A percentile compares a stretch with the other conserved stretches of the same genome.
Conservation (phyloP, 75 land plant species). For the Picea sitchensis region DNA sequence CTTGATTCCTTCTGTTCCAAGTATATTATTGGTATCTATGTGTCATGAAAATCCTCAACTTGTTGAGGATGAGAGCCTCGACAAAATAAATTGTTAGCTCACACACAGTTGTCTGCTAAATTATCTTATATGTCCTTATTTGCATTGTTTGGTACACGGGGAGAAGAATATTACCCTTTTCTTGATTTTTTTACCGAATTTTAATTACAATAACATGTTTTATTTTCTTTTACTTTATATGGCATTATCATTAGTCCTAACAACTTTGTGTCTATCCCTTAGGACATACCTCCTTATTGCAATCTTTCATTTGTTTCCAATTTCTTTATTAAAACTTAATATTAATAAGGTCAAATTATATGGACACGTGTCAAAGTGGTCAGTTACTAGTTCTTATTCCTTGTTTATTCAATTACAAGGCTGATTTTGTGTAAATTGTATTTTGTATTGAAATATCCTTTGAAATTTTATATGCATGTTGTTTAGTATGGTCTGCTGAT, state of each 20-base stretch:
- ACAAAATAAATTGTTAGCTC: no score
- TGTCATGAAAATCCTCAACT: no score
- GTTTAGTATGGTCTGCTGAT: neutral
- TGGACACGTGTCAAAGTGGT: neutral
- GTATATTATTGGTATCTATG: no score
- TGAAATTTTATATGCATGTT: neutral
- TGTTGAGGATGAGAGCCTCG: no score
- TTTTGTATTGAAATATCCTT: neutral
- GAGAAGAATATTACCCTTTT: no score
- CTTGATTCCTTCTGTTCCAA: no score
- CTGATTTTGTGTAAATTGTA: neutral
- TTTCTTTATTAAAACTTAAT: neutral
- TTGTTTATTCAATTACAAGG: neutral
- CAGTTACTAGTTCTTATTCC: neutral
- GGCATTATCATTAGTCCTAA: neutral
- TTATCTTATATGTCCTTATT: no score
- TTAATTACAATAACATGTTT: neutral
- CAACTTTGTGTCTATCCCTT: neutral
- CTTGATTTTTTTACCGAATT: neutral
- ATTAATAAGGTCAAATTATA: neutral
- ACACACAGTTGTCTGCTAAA: no score
- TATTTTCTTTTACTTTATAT: neutral
- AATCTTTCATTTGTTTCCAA: neutral
- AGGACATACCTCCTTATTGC: neutral
- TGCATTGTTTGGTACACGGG: no score